phyloP scores from a whole-genome alignment of 495 filamentous ascomycete species.

The Arthonia radiata region DNA sequence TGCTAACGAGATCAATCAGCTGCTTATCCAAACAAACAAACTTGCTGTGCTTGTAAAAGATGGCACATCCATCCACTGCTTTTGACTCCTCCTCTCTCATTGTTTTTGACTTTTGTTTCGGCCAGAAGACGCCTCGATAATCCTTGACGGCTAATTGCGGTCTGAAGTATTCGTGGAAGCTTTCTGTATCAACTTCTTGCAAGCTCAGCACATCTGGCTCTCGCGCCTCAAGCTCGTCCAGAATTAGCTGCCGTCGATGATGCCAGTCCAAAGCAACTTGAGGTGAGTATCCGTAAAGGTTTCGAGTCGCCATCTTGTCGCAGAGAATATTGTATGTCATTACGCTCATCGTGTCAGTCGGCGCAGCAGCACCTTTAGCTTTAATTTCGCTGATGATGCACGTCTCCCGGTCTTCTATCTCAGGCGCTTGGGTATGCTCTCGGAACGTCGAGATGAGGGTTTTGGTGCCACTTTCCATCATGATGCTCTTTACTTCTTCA shows the following conservation, averaged over 20 bases:
- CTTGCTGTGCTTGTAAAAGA: constrained; percentile 81
- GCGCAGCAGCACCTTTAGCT: too few relatives aligned
- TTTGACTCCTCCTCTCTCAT: constrained; percentile 76
- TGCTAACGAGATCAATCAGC: constrained; percentile 71
- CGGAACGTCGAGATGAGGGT: constrained; percentile 58
- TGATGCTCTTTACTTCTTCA: constrained; percentile 40
- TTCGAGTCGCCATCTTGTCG: constrained; percentile 63
- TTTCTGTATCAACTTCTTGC: constrained; percentile 77
- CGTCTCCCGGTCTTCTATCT: too few relatives aligned
- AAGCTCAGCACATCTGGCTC: constrained; percentile 75
- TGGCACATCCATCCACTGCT: constrained; percentile 79
- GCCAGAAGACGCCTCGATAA: constrained; percentile 84
- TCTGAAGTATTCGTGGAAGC: constrained; percentile 71
- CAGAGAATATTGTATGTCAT: constrained; percentile 88
- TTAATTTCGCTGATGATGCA: too few relatives aligned
- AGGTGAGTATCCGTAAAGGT: constrained; percentile 73
- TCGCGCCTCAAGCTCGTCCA: constrained; percentile 53
- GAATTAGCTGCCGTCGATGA: constrained; percentile 54
- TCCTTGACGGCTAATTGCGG: constrained; percentile 56
- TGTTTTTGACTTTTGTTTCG: constrained; percentile 63
- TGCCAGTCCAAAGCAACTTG: constrained; percentile 59
- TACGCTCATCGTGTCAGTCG: constrained; percentile 40
- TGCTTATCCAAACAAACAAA: constrained; percentile 58
- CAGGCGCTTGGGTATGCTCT: too few relatives aligned
- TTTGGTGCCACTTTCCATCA: constrained; percentile 59